Base-by-base conservation (phyloP, 106 monocot species). In the Hemerocallis citrina region DNA sequence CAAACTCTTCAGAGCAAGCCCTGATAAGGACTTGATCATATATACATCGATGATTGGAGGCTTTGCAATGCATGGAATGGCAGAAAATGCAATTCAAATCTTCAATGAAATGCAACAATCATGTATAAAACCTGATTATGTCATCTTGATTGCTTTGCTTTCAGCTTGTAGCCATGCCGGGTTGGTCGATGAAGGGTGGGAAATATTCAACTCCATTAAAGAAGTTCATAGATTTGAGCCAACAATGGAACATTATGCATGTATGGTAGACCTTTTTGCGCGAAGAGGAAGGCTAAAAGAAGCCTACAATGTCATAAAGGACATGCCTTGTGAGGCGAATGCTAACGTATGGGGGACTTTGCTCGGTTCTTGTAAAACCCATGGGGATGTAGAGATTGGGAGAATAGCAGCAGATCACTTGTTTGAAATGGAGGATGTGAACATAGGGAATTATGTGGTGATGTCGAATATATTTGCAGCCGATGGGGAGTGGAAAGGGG, bases 401-500 rank as follows among this genome's bases (percentile, higher is more conserved):
- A 24, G 52, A 29, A 14, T 81, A 4, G 85, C 57, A 3, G 89
- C 89, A 24, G 66, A 81, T 36, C 63, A 65, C 7, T 55, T 89
- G 7, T 79, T 78, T 39, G 43, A 72, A 19, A 54, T 70, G 6
- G 84, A 84, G 35, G 70, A 23, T 1, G 65, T 19, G 73, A 74
- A 85, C 33, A 68, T 81, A 22, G 89, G 89, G 29, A 85, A 81
- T 42, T 85, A 81, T 60, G 78, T 85, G 25, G 73, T 81, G 27
- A 78, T 89, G 85, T 89, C 85, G 16, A 89, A 89, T 24, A 89
- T 89, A 6, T 89, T 78, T 67, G 89, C 85, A 10, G 81, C 84
- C 6, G 75, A 64, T 41, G 72, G 57, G 67, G 81, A 38, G 7
- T 89, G 89, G 89, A 78, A 85, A 52, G 63, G 73, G 13, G 89